These are phyloP conservation scores for Fomitopsis schrenkii DNA, from an alignment of 1,284 basidiomycete species.

Conservation along the genomic window DNA sequence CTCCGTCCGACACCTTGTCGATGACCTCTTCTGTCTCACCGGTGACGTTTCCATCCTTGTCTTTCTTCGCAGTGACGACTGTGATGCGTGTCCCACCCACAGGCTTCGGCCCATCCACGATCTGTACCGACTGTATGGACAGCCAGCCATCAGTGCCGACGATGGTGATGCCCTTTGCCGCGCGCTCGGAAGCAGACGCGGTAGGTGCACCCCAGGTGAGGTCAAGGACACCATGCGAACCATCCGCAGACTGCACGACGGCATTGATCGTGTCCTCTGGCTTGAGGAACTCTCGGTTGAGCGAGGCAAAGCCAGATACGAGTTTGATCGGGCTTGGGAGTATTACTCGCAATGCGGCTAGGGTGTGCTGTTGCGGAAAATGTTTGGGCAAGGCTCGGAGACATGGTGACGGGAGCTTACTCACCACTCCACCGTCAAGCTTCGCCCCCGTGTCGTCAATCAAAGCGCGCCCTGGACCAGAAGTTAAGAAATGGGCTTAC, in stretches of 20 bases:
- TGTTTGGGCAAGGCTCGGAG: not conserved
- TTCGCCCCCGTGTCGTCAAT: constrained; percentile 22
- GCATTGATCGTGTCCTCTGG: constrained; percentile 76
- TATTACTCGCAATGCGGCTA: constrained; percentile 57
- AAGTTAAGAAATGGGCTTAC: constrained; percentile 35
- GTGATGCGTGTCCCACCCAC: constrained; percentile 31
- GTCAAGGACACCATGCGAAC: constrained; percentile 56
- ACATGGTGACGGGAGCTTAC: constrained; percentile 21
- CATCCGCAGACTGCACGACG: constrained; percentile 44
- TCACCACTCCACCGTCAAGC: constrained; percentile 71
- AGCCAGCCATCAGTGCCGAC: constrained; percentile 58
- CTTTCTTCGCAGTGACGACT: constrained; percentile 38
- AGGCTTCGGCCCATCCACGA: constrained; percentile 28
- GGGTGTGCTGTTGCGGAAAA: constrained; percentile 46
- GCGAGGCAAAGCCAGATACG: constrained; percentile 61
- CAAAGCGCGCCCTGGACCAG: not conserved
- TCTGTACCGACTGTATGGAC: constrained; percentile 13
- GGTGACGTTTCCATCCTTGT: constrained; percentile 38
- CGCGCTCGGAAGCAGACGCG: constrained; percentile 26
- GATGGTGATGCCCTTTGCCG: constrained; percentile 43
- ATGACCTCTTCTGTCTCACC: constrained; percentile 48
- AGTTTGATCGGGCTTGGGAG: constrained; percentile 50
- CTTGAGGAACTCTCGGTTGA: constrained; percentile 64
- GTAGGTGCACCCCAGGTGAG: constrained; percentile 57
- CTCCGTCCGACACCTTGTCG: constrained; percentile 46